Evolutionary conservation across 2,329 filamentous ascomycete genomes (phyloP).

Genomic region (Pyrenochaeta sp.): DNA sequence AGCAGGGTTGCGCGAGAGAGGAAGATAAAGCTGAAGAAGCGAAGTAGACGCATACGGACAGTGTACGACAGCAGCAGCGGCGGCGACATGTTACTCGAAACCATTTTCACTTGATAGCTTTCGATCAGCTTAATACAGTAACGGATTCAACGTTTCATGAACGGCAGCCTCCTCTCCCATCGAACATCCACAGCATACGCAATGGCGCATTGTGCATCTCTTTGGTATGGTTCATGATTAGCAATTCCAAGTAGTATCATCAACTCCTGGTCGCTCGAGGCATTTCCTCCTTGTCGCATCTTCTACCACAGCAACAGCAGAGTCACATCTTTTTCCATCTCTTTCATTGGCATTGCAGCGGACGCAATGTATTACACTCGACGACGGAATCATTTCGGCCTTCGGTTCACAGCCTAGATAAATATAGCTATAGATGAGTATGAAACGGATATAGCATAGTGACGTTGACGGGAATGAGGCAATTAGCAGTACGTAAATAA

Average conservation of each 20-base stretch:
- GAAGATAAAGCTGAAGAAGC: background rate
- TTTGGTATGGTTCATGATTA: background rate
- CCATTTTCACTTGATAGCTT: constrained; percentile 24
- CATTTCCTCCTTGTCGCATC: background rate
- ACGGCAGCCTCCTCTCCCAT: background rate
- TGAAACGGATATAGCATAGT: background rate
- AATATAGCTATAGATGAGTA: constrained; percentile 2
- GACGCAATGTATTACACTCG: constrained; percentile 2
- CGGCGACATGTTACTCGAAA: constrained; percentile 3
- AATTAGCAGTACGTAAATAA: background rate
- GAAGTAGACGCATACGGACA: background rate
- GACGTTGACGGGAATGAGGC: background rate
- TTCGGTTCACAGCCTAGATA: constrained; percentile 2
- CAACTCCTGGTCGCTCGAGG: background rate
- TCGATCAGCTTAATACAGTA: constrained; percentile 23
- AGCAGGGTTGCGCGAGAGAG: constrained; percentile 8
- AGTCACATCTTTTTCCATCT: constrained; percentile 9
- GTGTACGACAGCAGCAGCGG: background rate
- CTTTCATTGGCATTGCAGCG: constrained; percentile 2
- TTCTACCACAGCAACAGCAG: constrained; percentile 1
- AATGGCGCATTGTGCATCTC: background rate
- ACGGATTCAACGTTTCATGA: constrained; percentile 11
- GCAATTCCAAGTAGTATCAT: background rate
- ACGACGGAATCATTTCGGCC: constrained; percentile 1
- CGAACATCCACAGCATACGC: background rate